phyloP scores from a whole-genome alignment of 306 rosid species.

The Acacia acuminata region DNA sequence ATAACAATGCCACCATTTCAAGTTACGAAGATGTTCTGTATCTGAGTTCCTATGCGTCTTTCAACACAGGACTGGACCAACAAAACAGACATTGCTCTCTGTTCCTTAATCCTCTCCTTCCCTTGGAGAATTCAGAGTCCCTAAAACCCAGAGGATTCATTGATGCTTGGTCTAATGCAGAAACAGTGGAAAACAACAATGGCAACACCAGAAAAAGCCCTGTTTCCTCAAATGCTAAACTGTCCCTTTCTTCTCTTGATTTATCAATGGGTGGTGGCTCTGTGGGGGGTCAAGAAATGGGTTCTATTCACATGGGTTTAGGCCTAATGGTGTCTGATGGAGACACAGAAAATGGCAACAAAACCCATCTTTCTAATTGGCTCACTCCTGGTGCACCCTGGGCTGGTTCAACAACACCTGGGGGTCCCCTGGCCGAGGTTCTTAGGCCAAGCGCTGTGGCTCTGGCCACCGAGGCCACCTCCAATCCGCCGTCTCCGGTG shows the following conservation, averaged over 20 bases:
- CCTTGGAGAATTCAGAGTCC: constrained; percentile 31
- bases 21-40: constrained; percentile 38
- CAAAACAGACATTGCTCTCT: constrained; percentile 36
- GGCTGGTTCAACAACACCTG: constrained; percentile 51
- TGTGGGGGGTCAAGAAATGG: constrained; percentile 41
- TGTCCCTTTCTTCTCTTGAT: constrained; percentile 63
- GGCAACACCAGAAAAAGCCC: constrained; percentile 31
- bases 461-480: constrained; percentile 39
- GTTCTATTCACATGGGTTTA: constrained; percentile 45
- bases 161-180: constrained; percentile 75
- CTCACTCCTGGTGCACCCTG: constrained; percentile 48
- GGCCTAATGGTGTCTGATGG: constrained; percentile 40
- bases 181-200: constrained; percentile 27
- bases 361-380: constrained; percentile 48
- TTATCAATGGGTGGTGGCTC: constrained; percentile 61
- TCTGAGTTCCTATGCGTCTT: constrained; percentile 45
- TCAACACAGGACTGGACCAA: constrained; percentile 39
- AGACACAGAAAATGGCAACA: constrained; percentile 31
- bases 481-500: constrained; percentile 48
- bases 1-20: constrained; percentile 22
- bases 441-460: constrained; percentile 52
- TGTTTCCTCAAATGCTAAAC: constrained; percentile 42
- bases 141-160: constrained; percentile 61
- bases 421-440: constrained; percentile 85
- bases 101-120: constrained; percentile 47